These are phyloP conservation scores for Colletotrichum orchidophilum DNA, from an alignment of 2,329 filamentous ascomycete species.

Conservation along the genomic window DNA sequence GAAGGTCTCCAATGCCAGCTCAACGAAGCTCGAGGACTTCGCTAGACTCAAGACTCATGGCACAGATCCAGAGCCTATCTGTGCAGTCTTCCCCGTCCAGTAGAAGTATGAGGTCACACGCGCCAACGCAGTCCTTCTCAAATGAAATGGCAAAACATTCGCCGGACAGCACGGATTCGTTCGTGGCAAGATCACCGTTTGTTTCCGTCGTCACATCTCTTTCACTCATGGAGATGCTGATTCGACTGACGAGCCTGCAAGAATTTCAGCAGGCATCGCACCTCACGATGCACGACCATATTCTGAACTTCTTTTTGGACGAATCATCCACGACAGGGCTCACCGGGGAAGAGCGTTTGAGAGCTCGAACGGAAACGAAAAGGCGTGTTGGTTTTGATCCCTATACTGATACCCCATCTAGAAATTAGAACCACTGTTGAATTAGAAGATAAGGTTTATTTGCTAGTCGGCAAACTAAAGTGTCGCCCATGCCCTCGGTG, in stretches of 20 bases:
- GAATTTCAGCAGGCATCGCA: constrained; percentile 93
- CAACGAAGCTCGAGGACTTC: constrained; percentile 37
- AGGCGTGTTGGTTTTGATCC: constrained; percentile 65
- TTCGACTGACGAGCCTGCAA: constrained; percentile 86
- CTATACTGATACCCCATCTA: constrained; percentile 54
- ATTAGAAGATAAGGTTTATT: neutral
- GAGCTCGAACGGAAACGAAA: constrained; percentile 56
- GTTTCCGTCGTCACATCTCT: constrained; percentile 63
- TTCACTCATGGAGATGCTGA: constrained; percentile 87
- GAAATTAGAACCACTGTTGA: constrained; percentile 3
- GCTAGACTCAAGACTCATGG: constrained; percentile 50
- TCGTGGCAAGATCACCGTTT: constrained; percentile 57
- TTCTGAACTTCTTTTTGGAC: constrained; percentile 86
- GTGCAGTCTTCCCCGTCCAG: constrained; percentile 37
- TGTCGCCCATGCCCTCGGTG: neutral
- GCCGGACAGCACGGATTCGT: constrained; percentile 38
- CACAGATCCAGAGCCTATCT: constrained; percentile 52
- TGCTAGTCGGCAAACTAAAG: neutral
- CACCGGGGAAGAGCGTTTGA: constrained; percentile 55
- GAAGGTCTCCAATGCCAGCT: constrained; percentile 10
- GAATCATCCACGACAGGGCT: constrained; percentile 64
- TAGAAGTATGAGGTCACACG: constrained; percentile 11
- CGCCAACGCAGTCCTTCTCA: neutral
- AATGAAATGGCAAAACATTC: constrained; percentile 27
- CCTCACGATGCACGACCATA: constrained; percentile 88